Percentiles rank a stretch among this genome's conserved stretches.
These are phyloP conservation scores for Botrytis tulipae DNA, from an alignment of 2,329 filamentous ascomycete species.

Conservation along the genomic window DNA sequence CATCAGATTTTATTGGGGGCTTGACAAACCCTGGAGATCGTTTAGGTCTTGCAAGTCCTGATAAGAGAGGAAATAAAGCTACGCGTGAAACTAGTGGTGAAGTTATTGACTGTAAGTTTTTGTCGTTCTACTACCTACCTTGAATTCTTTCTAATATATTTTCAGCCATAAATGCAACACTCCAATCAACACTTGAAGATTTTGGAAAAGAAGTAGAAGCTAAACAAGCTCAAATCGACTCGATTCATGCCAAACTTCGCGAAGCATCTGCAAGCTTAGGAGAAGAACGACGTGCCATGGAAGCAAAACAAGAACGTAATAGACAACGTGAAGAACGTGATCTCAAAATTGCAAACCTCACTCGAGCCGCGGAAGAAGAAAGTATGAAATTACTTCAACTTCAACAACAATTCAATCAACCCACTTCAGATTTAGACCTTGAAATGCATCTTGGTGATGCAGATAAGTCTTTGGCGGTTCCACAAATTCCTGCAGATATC, in stretches of 20 bases:
- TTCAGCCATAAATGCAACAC: conserved; percentile 74
- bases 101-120: conserved; percentile 70
- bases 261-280: conserved; percentile 76
- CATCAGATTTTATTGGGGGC: conserved; percentile 76
- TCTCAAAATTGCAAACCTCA: conserved; percentile 76
- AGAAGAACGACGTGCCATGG: conserved; percentile 71
- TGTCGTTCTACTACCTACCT: neutral
- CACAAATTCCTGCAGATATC: conserved; percentile 32
- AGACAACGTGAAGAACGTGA: conserved; percentile 61
- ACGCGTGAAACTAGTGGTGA: conserved; percentile 74
- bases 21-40: conserved; percentile 64
- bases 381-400: conserved; percentile 52
- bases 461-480: conserved; percentile 35
- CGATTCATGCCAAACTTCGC: conserved; percentile 76
- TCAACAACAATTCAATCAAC: conserved; percentile 48
- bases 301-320: conserved; percentile 65
- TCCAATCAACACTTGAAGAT: conserved; percentile 74
- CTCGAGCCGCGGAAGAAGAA: conserved; percentile 70
- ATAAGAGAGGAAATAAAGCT: conserved; percentile 51
- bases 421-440: conserved; percentile 54
- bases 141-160: neutral
- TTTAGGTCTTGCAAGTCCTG: conserved; percentile 43
- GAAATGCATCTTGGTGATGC: conserved; percentile 46
- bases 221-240: conserved; percentile 81
- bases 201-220: conserved; percentile 78